Base-by-base conservation (phyloP, 345 rosid species). In the Atalantia buxifolia region DNA sequence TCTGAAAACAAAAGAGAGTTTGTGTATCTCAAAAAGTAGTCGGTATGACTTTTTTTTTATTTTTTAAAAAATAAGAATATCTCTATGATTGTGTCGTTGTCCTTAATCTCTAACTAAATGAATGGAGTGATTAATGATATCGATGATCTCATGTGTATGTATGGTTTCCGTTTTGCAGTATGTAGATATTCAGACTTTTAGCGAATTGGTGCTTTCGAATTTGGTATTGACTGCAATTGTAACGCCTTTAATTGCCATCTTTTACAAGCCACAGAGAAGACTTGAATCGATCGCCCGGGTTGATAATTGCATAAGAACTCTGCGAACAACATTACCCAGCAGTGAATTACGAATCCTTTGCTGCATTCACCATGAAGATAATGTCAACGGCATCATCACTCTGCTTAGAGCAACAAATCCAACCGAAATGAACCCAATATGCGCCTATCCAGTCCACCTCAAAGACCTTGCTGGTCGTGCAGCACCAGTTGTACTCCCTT, bases 351-450 rank as follows among this genome's bases (percentile, higher is more conserved):
- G 78, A 10, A 60, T 82, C 22, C 70, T 87, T 28, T 56, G 77
- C n/a, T 82, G 90, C 25, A 69, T 85, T 70, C 85, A 82, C 73
- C 2, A 16, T 4, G 90, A 87, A 59, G 79, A 84, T 3, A 71
- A 79, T 53, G 83, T 85, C 30, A 79, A 63, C 13, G 56, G 84
- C 27, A 74, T 80, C 31, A 80, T 85, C 4, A 19, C 81, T 33
- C 73, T 87, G 25, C 79, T 87, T 3, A 79, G 84, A 77, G 81
- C 87, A 16, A 61, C 65, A 1, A 80, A 76, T 42, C 78, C 83
- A 2, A 77, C 73, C 1, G 10, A 1, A 6, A 10, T 1, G 4
- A 82, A 80, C 60, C 80, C 84, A 1, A 22, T 80, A 33, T 71
- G 62, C 14, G 82, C 73, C 33, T 76, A 83, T 9, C 78, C 66